Base-by-base conservation (phyloP, 176 grass and related monocot species). In the Metroxylon sagu region DNA sequence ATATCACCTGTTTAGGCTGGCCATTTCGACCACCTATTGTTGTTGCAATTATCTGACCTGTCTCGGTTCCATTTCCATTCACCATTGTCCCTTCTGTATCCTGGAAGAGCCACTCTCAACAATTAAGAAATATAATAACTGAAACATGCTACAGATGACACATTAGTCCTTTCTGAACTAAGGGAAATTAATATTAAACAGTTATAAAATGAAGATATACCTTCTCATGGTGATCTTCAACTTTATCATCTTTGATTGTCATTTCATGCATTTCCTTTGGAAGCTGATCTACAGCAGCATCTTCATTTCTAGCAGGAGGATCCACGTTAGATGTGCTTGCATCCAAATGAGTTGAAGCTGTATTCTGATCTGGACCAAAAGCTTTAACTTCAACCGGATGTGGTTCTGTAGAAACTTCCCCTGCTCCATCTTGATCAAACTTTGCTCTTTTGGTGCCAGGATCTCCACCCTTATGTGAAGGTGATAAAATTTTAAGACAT, bases 191-290 rank as follows among this genome's bases (percentile, higher is more conserved):
- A 28, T 64, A 50, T 2, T 14, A 23, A 25, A 51, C 19, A 18
- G 50, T 1, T 2, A 2, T 51, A 57, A 67, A 8, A 19, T 25
- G 50, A 43, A 18, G 21, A 29, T 25, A 50, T 19, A 51, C 94
- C 94, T 93, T 93, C 64, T 86, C 85, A 61, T 66, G 70, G 59
- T 23, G 73, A 14, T 73, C 67, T 53, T 78, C 76, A 65, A 75
- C 52, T 81, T 98, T 98, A 63, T 89, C 82, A 71, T 89, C 88
- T 57, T 67, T 83, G 52, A 99, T 93, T 61, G 79, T 85, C 94
- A 93, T 98, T 14, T 76, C 82, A 74, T 98, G 64, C 85, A 98
- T 62, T 76, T 88, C 87, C 56, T 89, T 88, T 70, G 79, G 94
- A 72, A 95, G 90, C 80, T 83, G 71, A 89, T 89, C 70, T 25